Evolutionary conservation across 495 filamentous ascomycete species (phyloP).

Genomic region (Friedmanniomyces simplex): DNA sequence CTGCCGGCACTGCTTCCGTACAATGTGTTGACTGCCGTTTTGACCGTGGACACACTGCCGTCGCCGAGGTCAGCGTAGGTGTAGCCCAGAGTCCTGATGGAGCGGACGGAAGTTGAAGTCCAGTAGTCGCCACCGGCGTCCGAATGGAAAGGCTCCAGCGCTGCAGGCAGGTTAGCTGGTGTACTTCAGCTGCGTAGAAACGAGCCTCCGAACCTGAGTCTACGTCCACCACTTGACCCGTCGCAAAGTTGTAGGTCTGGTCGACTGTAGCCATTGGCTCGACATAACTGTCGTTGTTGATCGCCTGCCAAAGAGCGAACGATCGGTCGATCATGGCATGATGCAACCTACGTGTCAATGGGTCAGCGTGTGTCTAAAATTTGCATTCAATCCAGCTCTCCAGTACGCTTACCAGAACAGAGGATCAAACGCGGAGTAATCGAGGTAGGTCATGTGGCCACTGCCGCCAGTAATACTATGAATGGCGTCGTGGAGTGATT

Average conservation of each 20-base stretch:
- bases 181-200: not conserved
- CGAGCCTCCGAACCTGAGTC: constrained; percentile 26
- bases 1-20: constrained; percentile 35
- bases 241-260: constrained; percentile 42
- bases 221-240: constrained; percentile 30
- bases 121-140: constrained; percentile 29
- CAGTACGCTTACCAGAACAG: constrained; percentile 44
- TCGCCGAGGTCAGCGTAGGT: constrained; percentile 48
- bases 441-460: constrained; percentile 58
- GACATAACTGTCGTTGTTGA: constrained; percentile 51
- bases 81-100: constrained; percentile 41
- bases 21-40: constrained; percentile 41
- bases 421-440: constrained; percentile 62
- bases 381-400: not conserved
- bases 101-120: constrained; percentile 30
- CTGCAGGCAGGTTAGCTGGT: constrained; percentile 16
- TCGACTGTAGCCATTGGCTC: constrained; percentile 36
- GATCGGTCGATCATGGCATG: constrained; percentile 54
- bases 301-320: constrained; percentile 61
- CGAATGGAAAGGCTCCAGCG: constrained; percentile 37
- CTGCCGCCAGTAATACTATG: constrained; percentile 44
- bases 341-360: constrained; percentile 37
- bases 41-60: constrained; percentile 26
- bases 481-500: constrained; percentile 55
- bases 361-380: not conserved